Conservation (phyloP, 306 rosid species). For the Ormosia emarginata region DNA sequence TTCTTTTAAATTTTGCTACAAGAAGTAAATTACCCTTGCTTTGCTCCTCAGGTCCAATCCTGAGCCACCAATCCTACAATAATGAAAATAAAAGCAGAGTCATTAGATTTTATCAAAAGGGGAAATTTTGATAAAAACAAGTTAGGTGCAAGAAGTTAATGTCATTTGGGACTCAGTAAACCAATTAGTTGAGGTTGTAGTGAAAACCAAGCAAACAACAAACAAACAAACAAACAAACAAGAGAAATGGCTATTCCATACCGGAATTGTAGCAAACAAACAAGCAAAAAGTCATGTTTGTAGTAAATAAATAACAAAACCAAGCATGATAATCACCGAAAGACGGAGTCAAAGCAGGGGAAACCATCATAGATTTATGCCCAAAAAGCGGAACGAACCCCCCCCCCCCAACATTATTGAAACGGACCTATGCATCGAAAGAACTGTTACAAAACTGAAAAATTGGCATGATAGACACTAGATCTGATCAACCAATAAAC, state of each 20-base stretch:
- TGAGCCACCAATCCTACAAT: constrained; percentile 87
- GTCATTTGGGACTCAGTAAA: background rate
- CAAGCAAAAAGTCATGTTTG: background rate
- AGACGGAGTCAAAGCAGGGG: constrained; percentile 1
- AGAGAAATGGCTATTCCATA: background rate
- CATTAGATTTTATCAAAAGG: background rate
- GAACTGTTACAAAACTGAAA: background rate
- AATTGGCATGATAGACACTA: background rate
- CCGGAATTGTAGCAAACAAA: background rate
- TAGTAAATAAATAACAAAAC: background rate
- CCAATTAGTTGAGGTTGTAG: background rate
- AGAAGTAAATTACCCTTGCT: constrained; percentile 64
- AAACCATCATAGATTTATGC: background rate
- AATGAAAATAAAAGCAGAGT: background rate
- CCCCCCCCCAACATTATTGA: background rate
- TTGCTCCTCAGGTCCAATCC: constrained; percentile 94
- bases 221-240: background rate
- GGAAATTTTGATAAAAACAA: background rate
- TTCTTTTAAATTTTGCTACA: background rate
- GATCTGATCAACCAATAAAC: background rate
- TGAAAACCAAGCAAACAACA: background rate
- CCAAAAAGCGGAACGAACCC: background rate
- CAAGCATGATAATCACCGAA: background rate
- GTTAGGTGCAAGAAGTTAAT: background rate
- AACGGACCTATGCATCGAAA: background rate